Evolutionary conservation across 2,329 filamentous ascomycete genomes (phyloP), one percentile per base, ranked within the genome.

Genomic region (Aspergillus caelatus): DNA sequence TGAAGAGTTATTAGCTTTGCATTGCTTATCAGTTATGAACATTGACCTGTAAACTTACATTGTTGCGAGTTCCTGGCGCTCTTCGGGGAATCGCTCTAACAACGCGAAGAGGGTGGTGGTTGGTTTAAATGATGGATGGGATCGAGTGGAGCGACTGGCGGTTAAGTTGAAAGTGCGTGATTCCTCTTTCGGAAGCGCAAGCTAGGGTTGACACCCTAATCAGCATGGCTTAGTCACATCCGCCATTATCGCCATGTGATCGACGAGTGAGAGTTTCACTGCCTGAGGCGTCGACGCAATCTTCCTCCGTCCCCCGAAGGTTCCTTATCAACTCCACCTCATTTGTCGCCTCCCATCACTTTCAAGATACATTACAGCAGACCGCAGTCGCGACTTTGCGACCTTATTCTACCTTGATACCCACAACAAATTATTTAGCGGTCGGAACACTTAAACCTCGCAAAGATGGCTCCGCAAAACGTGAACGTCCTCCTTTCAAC

Each of bases 401-500:
- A 2, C 16, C 10, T 52, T 10, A 11, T 19, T 21, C 14, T 11
- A 52, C 16, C 28, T 52, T 32, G 8, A 59, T 8, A 52, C 21
- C 43, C 5, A 23, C 23, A 54, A 23, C 10, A 3, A 26, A 23
- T 46, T 5, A 43, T 7, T 19, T 43, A 41, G 41, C n/a, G 52
- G 4, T 41, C 64, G 11, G 10, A 16, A 19, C 21, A 21, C 10
- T 9, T 34, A 55, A 14, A 30, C 1, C 10, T 39, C 52, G 21
- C 32, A 14, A 77, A 70, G 16, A 91, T 91, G 88, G 80, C 82
- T 45, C 72, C 83, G 1, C 78, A 77, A 66, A 86, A 82, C 45
- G 81, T 96, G 75, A 97, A 96, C 79, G 84, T 98, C 67, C 87
- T 98, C 63, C 83, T 99, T 65, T 90, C 92, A 70, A 92, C 90